Conservation (phyloP, 169 alveolate genomes). For the Plasmodium berghei region DNA sequence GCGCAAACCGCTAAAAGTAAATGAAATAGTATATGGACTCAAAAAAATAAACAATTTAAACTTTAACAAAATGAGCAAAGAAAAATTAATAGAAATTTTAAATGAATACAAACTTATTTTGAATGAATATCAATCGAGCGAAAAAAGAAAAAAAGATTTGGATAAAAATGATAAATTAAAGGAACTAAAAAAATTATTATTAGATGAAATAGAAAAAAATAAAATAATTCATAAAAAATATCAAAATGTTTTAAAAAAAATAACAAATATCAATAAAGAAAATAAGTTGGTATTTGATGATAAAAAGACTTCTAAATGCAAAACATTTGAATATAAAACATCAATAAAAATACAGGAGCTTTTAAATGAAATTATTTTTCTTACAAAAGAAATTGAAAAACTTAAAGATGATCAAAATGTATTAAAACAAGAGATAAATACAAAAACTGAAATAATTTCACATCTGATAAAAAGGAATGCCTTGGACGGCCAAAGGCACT, state of each 20-base stretch:
- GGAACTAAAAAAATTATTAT: constrained; percentile 44
- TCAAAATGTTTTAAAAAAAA: constrained; percentile 11
- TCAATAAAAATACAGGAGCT: constrained; percentile 15
- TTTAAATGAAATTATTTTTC: constrained; percentile 24
- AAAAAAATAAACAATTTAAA: too few relatives aligned
- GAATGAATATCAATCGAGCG: constrained; percentile 14
- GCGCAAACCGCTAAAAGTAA: too few relatives aligned
- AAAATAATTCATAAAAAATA: constrained; percentile 27
- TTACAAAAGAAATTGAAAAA: constrained; percentile 26
- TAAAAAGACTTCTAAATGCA: background rate
- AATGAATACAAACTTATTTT: constrained; percentile 10
- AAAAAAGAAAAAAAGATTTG: background rate
- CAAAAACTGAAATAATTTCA: constrained; percentile 22
- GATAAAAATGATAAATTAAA: constrained; percentile 8
- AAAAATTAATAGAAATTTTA: constrained; percentile 12
- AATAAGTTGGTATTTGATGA: background rate
- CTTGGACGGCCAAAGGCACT: constrained; percentile 21
- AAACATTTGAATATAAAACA: background rate
- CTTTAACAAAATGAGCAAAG: background rate
- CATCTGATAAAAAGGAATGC: constrained; percentile 39
- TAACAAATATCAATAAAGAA: background rate
- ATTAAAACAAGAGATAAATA: constrained; percentile 42
- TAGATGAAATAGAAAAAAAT: constrained; percentile 21
- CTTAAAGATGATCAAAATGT: constrained; percentile 29
- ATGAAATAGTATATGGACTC: too few relatives aligned